Conservation (phyloP, 1,139 yeast genomes). For the Hemisphaericaspora xylofermentans region DNA sequence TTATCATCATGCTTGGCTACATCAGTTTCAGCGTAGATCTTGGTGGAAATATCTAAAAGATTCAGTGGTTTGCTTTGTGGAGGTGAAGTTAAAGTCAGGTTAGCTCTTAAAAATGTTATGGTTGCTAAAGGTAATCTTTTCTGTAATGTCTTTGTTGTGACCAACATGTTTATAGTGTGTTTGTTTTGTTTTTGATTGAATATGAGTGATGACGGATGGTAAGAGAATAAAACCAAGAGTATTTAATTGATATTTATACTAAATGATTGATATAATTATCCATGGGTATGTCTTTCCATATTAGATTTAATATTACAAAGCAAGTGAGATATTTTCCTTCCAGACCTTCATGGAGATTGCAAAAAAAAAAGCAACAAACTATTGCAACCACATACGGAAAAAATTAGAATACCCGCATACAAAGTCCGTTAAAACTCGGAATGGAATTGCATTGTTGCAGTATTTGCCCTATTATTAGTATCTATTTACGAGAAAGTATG, state of each 20-base stretch:
- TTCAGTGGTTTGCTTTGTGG: not conserved
- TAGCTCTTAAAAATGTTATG: not conserved
- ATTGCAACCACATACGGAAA: not conserved
- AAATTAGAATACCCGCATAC: not conserved
- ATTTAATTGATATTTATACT: not conserved
- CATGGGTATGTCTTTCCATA: too few species aligned
- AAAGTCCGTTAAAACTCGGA: conserved; percentile 2
- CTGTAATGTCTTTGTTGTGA: not conserved
- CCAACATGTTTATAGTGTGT: not conserved
- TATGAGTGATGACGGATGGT: not conserved
- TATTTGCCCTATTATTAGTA: too few species aligned
- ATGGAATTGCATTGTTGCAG: not conserved
- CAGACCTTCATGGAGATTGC: not conserved
- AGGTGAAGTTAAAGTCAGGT: conserved; percentile 1
- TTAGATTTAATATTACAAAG: too few species aligned
- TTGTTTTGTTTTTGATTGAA: too few species aligned
- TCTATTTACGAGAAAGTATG: too few species aligned
- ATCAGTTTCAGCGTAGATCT: conserved; percentile 24
- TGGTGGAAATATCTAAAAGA: conserved; percentile 30
- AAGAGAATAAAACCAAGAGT: not conserved
- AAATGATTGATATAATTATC: too few species aligned
- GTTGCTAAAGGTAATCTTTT: conserved; percentile 4
- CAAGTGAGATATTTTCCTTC: too few species aligned
- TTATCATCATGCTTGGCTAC: conserved; percentile 28
- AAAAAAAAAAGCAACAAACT: too few species aligned